Evolutionary conservation across 2,329 filamentous ascomycete species (phyloP), one percentile per base, ranked within the genome.

Genomic region (Colletotrichum eremochloae): DNA sequence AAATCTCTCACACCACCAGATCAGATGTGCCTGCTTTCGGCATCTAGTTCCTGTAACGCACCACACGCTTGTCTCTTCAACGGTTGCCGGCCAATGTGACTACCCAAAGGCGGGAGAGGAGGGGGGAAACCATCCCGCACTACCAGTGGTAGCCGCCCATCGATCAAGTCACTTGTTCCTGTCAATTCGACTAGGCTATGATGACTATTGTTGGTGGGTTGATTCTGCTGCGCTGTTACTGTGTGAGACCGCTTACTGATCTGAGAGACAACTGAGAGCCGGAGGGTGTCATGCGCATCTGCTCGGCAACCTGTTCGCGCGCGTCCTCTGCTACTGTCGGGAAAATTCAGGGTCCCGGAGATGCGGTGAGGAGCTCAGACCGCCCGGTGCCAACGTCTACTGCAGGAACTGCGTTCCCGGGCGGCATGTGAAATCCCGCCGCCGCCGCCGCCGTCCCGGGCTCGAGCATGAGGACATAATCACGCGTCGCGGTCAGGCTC

Each of bases 1-100:
- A 5, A n/a, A 29, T 20, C 38, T 36, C 62, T 64, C 62, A 55
- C 62, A 64, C 62, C 62, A 64, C 50, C 61, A 55, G 48, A 63
- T 72, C 69, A 60, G 58, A 68, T 72, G 69, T 60, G 69, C 62
- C 65, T 63, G 58, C 29, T 68, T 63, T 68, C 65, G 31, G 69
- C 38, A 60, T 42, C 36, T 68, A 58, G 62, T 46, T 20, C 24
- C 58, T 3, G n/a, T 15, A 38, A 18, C 50, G 46, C 48, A 6
- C 18, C 69, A n/a, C 66, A 40, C 50, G 52, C 69, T 63, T 72
- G 69, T 72, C 56, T 55, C 58, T 68, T 24, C 58, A 64, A 68
- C 69, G 65, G 58, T 55, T 48, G 36, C 24, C 57, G 58, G 38
- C 18, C 15, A 20, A 24, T 33, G 31, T 38, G 46, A 36, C 33